phyloP scores from a whole-genome alignment of 352 stramenopile genomes.

The Phytophthora cactorum region DNA sequence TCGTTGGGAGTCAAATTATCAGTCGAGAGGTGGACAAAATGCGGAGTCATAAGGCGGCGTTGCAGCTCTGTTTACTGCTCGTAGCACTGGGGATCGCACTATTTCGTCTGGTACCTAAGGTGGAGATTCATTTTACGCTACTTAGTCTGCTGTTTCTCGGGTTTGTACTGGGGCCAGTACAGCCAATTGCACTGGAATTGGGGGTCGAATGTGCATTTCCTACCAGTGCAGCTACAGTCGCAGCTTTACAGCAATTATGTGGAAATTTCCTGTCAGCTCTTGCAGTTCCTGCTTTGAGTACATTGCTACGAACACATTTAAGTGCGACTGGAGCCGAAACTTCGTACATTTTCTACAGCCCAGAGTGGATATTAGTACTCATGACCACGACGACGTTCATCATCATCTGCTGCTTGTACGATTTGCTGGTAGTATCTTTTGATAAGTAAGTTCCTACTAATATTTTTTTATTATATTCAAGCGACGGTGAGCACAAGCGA shows the following conservation, averaged over 20 bases:
- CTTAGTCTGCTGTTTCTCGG: background rate
- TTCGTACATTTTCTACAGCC: background rate
- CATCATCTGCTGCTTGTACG: conserved; percentile 1
- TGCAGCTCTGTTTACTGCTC: background rate
- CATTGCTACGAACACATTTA: background rate
- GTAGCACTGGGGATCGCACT: background rate
- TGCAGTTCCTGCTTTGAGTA: background rate
- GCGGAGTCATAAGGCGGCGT: background rate
- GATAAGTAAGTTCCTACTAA: background rate
- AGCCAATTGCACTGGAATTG: background rate
- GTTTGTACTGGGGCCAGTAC: background rate
- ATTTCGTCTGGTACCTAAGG: background rate
- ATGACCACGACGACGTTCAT: background rate
- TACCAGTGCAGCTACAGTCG: background rate
- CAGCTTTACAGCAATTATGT: background rate
- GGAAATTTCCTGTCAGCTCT: background rate
- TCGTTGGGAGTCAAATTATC: background rate
- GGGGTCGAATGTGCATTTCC: background rate
- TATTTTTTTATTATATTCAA: background rate
- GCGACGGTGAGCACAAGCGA: conserved; percentile 38
- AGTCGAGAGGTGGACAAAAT: background rate
- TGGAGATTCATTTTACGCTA: background rate
- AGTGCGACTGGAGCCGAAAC: background rate
- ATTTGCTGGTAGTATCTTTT: background rate
- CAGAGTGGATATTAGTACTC: background rate